Percentiles rank a stretch among this genome's conserved stretches.
phyloP scores from a whole-genome alignment of 495 filamentous ascomycete genomes.

The Polyplosphaeria fusca region DNA sequence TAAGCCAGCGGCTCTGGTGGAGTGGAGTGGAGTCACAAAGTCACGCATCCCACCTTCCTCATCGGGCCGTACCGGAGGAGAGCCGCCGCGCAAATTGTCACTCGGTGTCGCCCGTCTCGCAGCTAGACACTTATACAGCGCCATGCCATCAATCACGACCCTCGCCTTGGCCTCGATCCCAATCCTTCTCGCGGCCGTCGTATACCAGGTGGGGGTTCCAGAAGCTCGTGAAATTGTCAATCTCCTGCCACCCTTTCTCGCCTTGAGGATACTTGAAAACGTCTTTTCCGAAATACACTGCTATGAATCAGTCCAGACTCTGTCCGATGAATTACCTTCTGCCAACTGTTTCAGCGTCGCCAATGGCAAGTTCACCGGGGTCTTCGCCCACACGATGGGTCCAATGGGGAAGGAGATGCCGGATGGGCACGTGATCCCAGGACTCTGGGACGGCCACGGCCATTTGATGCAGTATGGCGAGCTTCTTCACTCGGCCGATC shows the following conservation, averaged over 20 bases:
- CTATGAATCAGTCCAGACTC: constrained; percentile 20
- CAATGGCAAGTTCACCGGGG: constrained; percentile 15
- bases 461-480: constrained; percentile 63
- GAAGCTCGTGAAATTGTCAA: background rate
- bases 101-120: no score
- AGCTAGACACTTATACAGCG: no score
- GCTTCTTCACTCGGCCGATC: constrained; percentile 57
- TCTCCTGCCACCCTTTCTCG: background rate
- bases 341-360: constrained; percentile 22
- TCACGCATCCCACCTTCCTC: no score
- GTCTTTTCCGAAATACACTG: constrained; percentile 18
- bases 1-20: no score
- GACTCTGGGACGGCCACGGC: constrained; percentile 64
- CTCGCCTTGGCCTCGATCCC: constrained; percentile 9
- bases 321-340: background rate
- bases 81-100: no score
- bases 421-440: constrained; percentile 53
- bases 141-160: background rate
- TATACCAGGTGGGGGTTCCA: constrained; percentile 23
- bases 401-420: constrained; percentile 5
- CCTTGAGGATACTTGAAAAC: constrained; percentile 14
- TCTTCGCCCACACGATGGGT: constrained; percentile 18
- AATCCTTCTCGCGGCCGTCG: constrained; percentile 5
- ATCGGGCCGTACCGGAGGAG: no score
- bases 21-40: no score